Evolutionary conservation across 345 rosid species (phyloP), one percentile per base, ranked within the genome.

Genomic region (Citrus australasica): DNA sequence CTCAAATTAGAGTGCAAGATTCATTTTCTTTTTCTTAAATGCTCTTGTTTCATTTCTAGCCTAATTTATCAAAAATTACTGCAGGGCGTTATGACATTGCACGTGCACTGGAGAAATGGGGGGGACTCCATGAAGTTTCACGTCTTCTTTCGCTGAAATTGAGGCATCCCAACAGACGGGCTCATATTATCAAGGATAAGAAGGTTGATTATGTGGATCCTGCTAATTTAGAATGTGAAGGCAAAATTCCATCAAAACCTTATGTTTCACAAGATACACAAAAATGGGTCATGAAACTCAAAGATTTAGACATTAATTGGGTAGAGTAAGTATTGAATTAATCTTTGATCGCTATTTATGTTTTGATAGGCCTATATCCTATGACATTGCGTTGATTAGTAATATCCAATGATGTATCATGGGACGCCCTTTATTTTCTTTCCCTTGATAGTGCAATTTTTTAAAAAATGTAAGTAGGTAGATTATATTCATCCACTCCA

Each of bases 21-120:
- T 37, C 48, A 0, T 10, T 40, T 5, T 73, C 10, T 35, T 33
- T 30, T 63, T 30, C 2, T 56, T 13, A 0, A 30, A 24, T n/a
- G 11, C 33, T 53, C 61, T 61, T 72, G 14, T 40, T 40, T 68
- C 32, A 11, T 24, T 40, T 24, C 56, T 55, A 5, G 42, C 33
- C 16, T 73, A 38, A 79, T 48, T 35, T 17, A 62, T 55, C 6
- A 5, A 22, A 27, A 67, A 53, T n/a, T 72, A 4, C 21, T 10
- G 69, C 83, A 95, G 99, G 99, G 69, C 91, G 98, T 21, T 95
- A 91, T 71, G 98, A 95, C 87, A 95, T 95, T 28, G 99, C 99
- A 1, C 89, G 98, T 5, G 97, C 98, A 70, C 81, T 93, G 22
- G 99, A 95, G 90, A 95, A 95, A 84, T 95, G 99, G 97, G 98